Conservation (phyloP, 139 green algal genomes). For the Spirogloea muscicola region DNA sequence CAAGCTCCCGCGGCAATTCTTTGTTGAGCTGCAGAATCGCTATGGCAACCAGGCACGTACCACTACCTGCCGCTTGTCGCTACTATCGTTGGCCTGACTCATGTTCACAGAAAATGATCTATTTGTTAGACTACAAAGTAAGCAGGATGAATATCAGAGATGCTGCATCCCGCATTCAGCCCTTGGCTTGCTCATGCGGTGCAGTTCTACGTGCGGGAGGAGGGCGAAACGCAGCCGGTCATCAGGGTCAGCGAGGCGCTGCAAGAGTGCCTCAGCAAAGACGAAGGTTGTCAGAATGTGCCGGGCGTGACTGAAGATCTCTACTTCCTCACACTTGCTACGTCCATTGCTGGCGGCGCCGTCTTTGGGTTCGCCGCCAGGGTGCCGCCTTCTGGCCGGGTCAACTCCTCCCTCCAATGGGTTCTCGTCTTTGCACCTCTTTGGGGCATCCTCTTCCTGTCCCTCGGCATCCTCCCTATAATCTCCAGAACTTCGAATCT, state of each 20-base stretch:
- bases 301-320: slow-evolving; percentile 44
- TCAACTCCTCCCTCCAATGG: slow-evolving; percentile 46
- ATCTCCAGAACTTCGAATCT: slow-evolving; percentile 19
- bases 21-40: slow-evolving; percentile 42
- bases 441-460: slow-evolving; percentile 35
- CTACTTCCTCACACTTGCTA: slow-evolving; percentile 50
- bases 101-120: no score
- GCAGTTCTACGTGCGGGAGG: slow-evolving; percentile 44
- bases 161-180: no score
- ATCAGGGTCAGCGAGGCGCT: slow-evolving; percentile 7
- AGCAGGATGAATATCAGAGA: no score
- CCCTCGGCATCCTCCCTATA: slow-evolving; percentile 40
- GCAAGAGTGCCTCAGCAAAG: slow-evolving; percentile 17
- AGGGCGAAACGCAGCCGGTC: slow-evolving; percentile 23
- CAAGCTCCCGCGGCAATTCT: slow-evolving; percentile 50
- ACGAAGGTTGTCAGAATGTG: slow-evolving; percentile 28
- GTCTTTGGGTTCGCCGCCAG: slow-evolving; percentile 47
- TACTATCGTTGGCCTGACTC: no score
- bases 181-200: no score
- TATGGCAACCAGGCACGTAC: slow-evolving; percentile 34
- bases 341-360: slow-evolving; percentile 37
- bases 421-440: slow-evolving; percentile 41
- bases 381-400: slow-evolving; percentile 30
- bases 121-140: no score
- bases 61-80: no score